A percentile compares a stretch with the other conserved stretches of the same genome.
Evolutionary conservation across 2,329 filamentous ascomycete species (phyloP).

Genomic region (Immersiporthe knoxdaviesiana): DNA sequence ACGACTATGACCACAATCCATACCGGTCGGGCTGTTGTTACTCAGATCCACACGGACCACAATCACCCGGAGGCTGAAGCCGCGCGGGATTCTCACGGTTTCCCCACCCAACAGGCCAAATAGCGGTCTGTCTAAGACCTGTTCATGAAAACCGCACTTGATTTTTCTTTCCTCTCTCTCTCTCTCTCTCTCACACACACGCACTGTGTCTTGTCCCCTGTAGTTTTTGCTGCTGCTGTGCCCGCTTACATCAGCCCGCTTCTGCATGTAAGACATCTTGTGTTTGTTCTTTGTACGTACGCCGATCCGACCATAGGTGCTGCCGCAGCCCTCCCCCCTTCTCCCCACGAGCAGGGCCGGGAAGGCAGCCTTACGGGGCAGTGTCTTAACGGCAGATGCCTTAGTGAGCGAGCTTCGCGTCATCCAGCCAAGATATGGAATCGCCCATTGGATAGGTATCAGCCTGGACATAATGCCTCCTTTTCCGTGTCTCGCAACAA

Average conservation of each 20-base stretch:
- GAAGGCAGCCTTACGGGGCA: constrained; percentile 22
- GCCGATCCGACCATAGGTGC: neutral
- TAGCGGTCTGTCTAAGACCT: constrained; percentile 26
- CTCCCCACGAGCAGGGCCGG: neutral
- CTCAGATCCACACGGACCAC: neutral
- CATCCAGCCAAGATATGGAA: neutral
- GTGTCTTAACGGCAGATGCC: neutral
- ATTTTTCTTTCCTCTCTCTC: neutral
- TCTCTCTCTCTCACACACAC: too few relatives aligned
- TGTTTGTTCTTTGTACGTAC: constrained; percentile 12
- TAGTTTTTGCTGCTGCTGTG: neutral
- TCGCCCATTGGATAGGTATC: neutral
- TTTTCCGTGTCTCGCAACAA: neutral
- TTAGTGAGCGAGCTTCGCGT: neutral
- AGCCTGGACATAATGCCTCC: neutral
- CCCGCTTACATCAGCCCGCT: constrained; percentile 28
- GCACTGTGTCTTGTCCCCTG: too few relatives aligned
- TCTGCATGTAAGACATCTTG: constrained; percentile 23
- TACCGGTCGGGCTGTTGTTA: neutral
- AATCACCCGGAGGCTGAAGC: neutral
- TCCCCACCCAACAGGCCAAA: neutral
- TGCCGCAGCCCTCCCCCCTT: neutral
- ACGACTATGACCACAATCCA: neutral
- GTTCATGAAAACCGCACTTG: neutral
- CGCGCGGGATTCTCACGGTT: neutral